Evolutionary conservation across 2,329 filamentous ascomycete species (phyloP).

Genomic region (Fusarium marasasianum): DNA sequence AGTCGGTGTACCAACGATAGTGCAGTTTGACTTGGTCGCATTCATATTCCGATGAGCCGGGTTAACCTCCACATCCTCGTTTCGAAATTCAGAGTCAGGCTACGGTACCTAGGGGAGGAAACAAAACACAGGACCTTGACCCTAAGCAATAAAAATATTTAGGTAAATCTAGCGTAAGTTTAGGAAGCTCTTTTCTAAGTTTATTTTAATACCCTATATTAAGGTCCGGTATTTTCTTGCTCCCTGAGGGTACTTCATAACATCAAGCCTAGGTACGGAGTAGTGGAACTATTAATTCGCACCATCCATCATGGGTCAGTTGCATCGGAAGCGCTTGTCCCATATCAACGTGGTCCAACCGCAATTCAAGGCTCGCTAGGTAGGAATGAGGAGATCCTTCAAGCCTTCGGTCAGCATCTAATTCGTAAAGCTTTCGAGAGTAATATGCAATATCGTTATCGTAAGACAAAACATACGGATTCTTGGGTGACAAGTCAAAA

Average conservation of each 20-base stretch:
- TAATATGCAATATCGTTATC: background rate
- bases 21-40: conserved; percentile 4
- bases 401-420: background rate
- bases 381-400: conserved; percentile 26
- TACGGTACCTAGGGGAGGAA: background rate
- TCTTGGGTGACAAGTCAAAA: background rate
- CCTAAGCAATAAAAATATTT: too few relatives aligned
- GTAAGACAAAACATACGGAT: background rate
- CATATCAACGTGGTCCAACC: conserved; percentile 40
- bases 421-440: background rate
- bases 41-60: background rate
- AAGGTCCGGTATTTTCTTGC: too few relatives aligned
- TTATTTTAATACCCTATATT: too few relatives aligned
- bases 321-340: conserved; percentile 22
- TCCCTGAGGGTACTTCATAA: conserved; percentile 2
- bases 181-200: too few relatives aligned
- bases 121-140: too few relatives aligned
- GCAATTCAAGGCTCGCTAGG: conserved; percentile 17
- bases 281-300: conserved; percentile 15
- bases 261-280: background rate
- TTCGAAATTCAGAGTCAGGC: conserved; percentile 14
- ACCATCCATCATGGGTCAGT: background rate
- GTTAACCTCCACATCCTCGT: conserved; percentile 8
- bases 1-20: background rate
- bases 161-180: too few relatives aligned